Conservation (phyloP, 768 basidiomycete genomes). For the Russula lepida region DNA sequence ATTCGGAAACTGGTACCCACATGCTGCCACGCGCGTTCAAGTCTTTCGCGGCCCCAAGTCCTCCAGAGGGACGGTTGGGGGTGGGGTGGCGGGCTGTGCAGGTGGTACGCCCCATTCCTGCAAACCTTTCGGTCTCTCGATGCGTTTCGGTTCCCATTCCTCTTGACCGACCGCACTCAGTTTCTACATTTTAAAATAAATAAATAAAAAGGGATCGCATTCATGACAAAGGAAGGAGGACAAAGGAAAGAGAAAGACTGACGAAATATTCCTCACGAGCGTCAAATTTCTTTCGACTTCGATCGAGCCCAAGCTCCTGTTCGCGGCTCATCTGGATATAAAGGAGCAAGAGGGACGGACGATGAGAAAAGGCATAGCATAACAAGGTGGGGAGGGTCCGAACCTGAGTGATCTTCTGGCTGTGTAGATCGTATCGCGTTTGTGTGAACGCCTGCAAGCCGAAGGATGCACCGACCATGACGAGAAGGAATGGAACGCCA, state of each 20-base stretch:
- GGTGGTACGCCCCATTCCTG: conserved; percentile 92
- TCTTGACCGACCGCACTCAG: conserved; percentile 53
- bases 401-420: conserved; percentile 68
- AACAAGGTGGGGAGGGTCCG: conserved; percentile 14
- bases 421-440: conserved; percentile 84
- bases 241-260: conserved; percentile 31
- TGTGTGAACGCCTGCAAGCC: conserved; percentile 78
- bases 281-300: conserved; percentile 73
- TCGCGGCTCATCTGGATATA: conserved; percentile 56
- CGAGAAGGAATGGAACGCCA: conserved; percentile 76
- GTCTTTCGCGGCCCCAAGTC: not conserved
- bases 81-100: conserved; percentile 35
- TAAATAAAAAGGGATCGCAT: too few species aligned
- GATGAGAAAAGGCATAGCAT: not conserved
- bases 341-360: not conserved
- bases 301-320: conserved; percentile 66
- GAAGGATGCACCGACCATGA: conserved; percentile 83
- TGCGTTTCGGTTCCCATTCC: conserved; percentile 83
- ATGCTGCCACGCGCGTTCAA: not conserved
- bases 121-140: conserved; percentile 75
- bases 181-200: conserved; percentile 36
- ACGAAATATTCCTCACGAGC: conserved; percentile 96
- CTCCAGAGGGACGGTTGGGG: not conserved
- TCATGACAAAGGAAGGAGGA: not conserved
- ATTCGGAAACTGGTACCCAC: too few species aligned